These are phyloP conservation scores for Colletotrichum sidae DNA, from an alignment of 2,329 filamentous ascomycete species.

Conservation along the genomic window DNA sequence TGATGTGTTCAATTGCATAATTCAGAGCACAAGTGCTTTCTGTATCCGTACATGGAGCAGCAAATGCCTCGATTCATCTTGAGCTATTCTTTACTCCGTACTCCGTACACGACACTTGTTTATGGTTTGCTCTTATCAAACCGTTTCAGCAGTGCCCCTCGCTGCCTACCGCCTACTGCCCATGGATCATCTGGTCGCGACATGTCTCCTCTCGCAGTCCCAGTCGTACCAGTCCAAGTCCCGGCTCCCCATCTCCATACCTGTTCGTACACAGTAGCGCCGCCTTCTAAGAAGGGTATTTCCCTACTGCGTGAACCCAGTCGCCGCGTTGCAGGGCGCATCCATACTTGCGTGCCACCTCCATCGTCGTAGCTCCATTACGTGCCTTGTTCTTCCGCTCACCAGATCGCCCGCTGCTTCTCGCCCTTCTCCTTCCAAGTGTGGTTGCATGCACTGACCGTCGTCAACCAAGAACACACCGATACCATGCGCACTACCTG, in stretches of 20 bases:
- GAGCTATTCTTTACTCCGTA: not conserved
- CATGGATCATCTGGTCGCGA: constrained; percentile 12
- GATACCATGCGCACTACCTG: constrained; percentile 24
- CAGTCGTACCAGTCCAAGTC: not conserved
- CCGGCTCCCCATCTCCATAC: constrained; percentile 26
- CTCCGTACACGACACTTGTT: no score
- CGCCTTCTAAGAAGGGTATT: constrained; percentile 38
- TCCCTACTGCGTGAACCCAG: constrained; percentile 30
- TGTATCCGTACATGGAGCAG: constrained; percentile 11
- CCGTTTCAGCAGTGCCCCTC: constrained; percentile 34
- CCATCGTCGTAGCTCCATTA: constrained; percentile 39
- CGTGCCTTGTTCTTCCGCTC: constrained; percentile 40
- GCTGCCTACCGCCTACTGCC: not conserved
- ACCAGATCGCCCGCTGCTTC: constrained; percentile 50
- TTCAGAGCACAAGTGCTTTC: constrained; percentile 4
- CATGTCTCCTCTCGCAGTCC: constrained; percentile 25
- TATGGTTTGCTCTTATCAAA: constrained; percentile 37
- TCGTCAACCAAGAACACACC: constrained; percentile 29
- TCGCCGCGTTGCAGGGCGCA: constrained; percentile 36
- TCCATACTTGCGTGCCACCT: constrained; percentile 29
- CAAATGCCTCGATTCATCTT: constrained; percentile 21
- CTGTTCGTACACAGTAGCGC: no score
- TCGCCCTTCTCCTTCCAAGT: constrained; percentile 61
- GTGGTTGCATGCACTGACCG: constrained; percentile 56
- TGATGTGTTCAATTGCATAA: constrained; percentile 34